Conservation (phyloP, 2,329 filamentous ascomycete species). For the Massarina eburnea region DNA sequence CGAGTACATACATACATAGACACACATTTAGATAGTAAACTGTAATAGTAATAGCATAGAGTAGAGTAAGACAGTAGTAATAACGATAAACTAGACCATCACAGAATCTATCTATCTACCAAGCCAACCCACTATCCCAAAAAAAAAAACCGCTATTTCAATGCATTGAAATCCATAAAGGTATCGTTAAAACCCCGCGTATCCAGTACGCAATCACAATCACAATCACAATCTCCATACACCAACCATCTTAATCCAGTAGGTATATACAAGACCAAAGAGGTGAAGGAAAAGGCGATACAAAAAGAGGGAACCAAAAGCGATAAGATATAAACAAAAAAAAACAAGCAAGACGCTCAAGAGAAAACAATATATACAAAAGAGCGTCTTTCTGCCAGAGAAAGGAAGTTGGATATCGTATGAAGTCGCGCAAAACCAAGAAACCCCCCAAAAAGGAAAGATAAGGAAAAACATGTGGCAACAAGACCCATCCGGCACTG, state of each 20-base stretch:
- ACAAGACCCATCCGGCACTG: neutral
- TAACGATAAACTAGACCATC: too few species aligned
- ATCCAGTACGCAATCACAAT: too few species aligned
- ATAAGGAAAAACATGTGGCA: neutral
- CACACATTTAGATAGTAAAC: too few species aligned
- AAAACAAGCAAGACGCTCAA: slow-evolving; percentile 19
- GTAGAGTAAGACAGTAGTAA: too few species aligned
- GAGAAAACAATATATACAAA: slow-evolving; percentile 27
- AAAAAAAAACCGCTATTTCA: too few species aligned
- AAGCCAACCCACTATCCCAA: too few species aligned
- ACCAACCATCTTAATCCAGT: too few species aligned
- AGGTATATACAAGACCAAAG: neutral
- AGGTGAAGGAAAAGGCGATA: neutral
- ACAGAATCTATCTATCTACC: too few species aligned
- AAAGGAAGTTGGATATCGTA: slow-evolving; percentile 16
- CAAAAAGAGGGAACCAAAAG: slow-evolving; percentile 9
- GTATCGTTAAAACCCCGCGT: too few species aligned
- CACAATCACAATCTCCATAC: slow-evolving; percentile 2
- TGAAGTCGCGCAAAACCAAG: slow-evolving; percentile 1
- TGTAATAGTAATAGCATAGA: too few species aligned
- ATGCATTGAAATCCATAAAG: too few species aligned
- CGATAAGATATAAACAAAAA: slow-evolving; percentile 12
- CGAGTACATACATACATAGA: too few species aligned
- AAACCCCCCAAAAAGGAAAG: slow-evolving; percentile 7
- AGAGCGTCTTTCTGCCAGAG: slow-evolving; percentile 33